Percentiles rank a stretch among this genome's conserved stretches.
Evolutionary conservation across 2,329 filamentous ascomycete species (phyloP).

Genomic region (Sporothrix variecibatus): DNA sequence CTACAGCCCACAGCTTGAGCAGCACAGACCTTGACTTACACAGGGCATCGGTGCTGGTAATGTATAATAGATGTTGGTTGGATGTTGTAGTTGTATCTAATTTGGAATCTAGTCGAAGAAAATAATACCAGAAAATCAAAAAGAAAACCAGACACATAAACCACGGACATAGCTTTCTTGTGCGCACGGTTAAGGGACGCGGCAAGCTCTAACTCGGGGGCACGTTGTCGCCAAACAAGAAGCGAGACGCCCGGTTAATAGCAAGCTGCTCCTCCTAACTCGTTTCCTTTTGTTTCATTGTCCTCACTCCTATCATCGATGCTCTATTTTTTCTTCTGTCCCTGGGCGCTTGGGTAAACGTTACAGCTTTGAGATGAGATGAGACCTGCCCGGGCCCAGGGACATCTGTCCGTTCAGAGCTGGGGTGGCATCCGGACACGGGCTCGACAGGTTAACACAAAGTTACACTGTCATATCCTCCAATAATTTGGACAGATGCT

Average conservation of each 20-base stretch:
- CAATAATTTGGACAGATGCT: not conserved
- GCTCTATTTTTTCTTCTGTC: not conserved
- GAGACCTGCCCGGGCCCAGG: not conserved
- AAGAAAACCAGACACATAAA: not conserved
- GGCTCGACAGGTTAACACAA: no score
- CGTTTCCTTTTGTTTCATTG: slow-evolving; percentile 1
- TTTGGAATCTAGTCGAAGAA: not conserved
- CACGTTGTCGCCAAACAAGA: not conserved
- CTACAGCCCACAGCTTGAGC: not conserved
- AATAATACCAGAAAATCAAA: not conserved
- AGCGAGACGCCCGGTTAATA: slow-evolving; percentile 10
- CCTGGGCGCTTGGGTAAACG: not conserved
- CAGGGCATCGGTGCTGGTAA: not conserved
- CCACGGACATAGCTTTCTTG: not conserved
- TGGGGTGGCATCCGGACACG: not conserved
- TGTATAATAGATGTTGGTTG: slow-evolving; percentile 6
- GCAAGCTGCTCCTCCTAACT: not conserved
- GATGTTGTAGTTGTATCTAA: not conserved
- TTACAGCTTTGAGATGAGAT: not conserved
- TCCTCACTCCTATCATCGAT: not conserved
- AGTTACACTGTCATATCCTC: no score
- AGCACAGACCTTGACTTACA: not conserved
- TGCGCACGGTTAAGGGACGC: not conserved
- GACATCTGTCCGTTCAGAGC: not conserved
- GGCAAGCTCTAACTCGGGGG: not conserved